Evolutionary conservation across 1,139 yeast genomes (phyloP), one percentile per base, ranked within the genome.

Genomic region (Debaryomyces singareniensis): DNA sequence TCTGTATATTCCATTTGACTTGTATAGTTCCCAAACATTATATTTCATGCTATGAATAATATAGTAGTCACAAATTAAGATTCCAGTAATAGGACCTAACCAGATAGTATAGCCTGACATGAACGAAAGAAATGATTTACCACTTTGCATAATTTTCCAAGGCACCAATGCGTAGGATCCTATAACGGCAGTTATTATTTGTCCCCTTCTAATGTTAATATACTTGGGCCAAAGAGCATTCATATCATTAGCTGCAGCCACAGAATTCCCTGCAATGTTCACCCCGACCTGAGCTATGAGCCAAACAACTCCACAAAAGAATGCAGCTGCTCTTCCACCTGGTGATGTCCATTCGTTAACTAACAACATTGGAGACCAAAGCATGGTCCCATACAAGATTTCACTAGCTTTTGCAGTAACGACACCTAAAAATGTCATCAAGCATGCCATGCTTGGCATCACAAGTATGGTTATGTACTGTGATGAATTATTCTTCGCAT

Each of bases 161-260:
- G 75, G 75, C 38, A 63, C 70, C 33, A 61, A 50, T 24, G 68
- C 62, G 53, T 68, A 58, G 15, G 68, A 58, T 7, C 21, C 21
- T 21, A 68, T 38, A 2, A 58, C 33, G 3, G 71, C 68, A 26
- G 67, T 55, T 9, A 66, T 34, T 10, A 65, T 34, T 5, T 72
- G 66, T 37, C 76, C 78, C 35, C 78, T 55, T 36, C 55, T 54
- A 35, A 72, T 69, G 35, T 68, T 68, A 43, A 73, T 57, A 43
- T 65, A 70, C 37, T 55, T 58, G 23, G 75, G 75, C 24, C 62
- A 47, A 13, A 69, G 36, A 29, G 74, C 73, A 6, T 71, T 56
- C 29, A 69, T 41, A 47, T 70, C 75, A 59, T 67, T 68, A 26
- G 75, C 75, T 32, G 69, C 69, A 3, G 75, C 69, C 33, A 68